These are phyloP conservation scores for Fusarium sp. DNA, from an alignment of 2,329 filamentous ascomycete genomes.

Conservation along the genomic window DNA sequence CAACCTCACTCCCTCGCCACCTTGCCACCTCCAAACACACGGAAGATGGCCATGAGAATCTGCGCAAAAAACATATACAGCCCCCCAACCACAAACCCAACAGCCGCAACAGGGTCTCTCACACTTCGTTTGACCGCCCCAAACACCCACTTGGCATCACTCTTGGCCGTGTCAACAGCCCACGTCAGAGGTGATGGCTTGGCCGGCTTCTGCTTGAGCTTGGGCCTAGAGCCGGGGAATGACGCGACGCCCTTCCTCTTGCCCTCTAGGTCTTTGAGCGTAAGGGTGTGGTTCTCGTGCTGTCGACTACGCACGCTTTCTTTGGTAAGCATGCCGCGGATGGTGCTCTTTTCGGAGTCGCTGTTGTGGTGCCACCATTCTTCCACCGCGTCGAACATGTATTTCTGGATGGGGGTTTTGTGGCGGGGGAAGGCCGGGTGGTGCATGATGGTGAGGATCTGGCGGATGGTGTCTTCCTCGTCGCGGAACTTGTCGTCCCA, in stretches of 20 bases:
- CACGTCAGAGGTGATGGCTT: slow-evolving; percentile 45
- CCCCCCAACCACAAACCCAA: slow-evolving; percentile 17
- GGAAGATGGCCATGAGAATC: slow-evolving; percentile 20
- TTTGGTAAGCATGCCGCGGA: slow-evolving; percentile 46
- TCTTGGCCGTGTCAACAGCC: slow-evolving; percentile 38
- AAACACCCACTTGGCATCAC: slow-evolving; percentile 40
- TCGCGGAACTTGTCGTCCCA: slow-evolving; percentile 81
- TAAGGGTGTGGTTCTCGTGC: slow-evolving; percentile 50
- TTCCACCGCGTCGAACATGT: slow-evolving; percentile 85
- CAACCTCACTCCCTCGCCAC: background rate
- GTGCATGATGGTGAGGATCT: slow-evolving; percentile 83
- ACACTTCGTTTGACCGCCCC: slow-evolving; percentile 30
- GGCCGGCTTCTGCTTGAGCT: slow-evolving; percentile 35
- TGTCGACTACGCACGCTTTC: slow-evolving; percentile 46
- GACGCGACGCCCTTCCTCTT: slow-evolving; percentile 45
- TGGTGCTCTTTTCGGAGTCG: slow-evolving; percentile 34
- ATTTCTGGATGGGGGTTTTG: slow-evolving; percentile 78
- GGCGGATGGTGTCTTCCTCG: slow-evolving; percentile 80
- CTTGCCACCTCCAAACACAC: slow-evolving; percentile 12
- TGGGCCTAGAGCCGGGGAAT: slow-evolving; percentile 48
- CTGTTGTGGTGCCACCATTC: slow-evolving; percentile 75
- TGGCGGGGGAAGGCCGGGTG: slow-evolving; percentile 80
- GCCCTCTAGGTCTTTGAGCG: slow-evolving; percentile 43
- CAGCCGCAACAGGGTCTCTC: slow-evolving; percentile 33
- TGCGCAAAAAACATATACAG: slow-evolving; percentile 30